Evolutionary conservation across 164 flowering plant species (phyloP), one percentile per base, ranked within the genome.

Genomic region (Annona squamosa): DNA sequence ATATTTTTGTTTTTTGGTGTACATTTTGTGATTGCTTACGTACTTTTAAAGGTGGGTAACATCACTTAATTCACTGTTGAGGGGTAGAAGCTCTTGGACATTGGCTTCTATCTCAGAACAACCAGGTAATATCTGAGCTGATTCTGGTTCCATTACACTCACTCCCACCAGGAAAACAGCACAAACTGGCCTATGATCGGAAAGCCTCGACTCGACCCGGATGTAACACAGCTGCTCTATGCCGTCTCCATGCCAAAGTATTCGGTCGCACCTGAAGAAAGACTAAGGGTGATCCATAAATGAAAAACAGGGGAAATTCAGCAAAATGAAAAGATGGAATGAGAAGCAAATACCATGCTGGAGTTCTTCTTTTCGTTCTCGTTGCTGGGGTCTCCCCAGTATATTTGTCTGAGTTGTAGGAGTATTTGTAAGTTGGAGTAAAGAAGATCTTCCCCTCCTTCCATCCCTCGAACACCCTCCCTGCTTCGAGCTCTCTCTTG

Each of bases 151-250:
- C 16, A 4, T 46, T 41, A 77, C 77, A 56, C 67, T 74, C 57
- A 88, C 91, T 63, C 84, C 86, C 9, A 87, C 87, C 44, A 72
- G 46, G 77, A 92, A 90, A n/a, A 82, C 82, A 18, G 94, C 84
- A 72, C 87, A 89, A 2, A 92, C 97, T 1, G 97, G 97, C n/a
- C 93, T 82, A 72, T 92, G 97, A 70, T 92, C 97, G 1, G 97
- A 92, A 68, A 90, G 88, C 66, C 83, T 81, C 4, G 85, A 88
- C 71, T 89, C 93, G 12, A 80, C 80, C 0, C 97, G 86, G 41
- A 80, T 69, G 72, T 92, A 92, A 16, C 83, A 82, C 42, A 82
- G 71, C 72, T 90, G 97, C 4, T 70, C 69, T 3, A 90, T 90
- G 16, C 92, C 97, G 41, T 77, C 67, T 37, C 97, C 97, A 77